Evolutionary conservation across 345 rosid genomes (phyloP), one percentile per base, ranked within the genome.

Genomic region (Eutrema heterophyllum): DNA sequence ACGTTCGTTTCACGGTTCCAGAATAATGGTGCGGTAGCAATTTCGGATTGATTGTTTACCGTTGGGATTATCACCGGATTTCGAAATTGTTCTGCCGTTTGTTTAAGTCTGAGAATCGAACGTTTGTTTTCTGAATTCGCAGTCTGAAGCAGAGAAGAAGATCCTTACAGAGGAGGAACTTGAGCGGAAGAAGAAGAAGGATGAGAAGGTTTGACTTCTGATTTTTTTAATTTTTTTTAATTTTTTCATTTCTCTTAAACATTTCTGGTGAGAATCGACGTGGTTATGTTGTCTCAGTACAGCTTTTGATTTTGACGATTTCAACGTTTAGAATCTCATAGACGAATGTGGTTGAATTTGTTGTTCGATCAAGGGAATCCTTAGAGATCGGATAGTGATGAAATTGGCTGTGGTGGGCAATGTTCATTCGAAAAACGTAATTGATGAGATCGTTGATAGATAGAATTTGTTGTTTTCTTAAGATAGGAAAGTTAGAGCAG

Each of bases 111-210:
- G 51, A 63, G 49, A 38, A 61, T 53, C 40, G 10, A 41, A 38
- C 32, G 52, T 45, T 68, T 33, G 48, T 67, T 30, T 71, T 50
- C 10, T 29, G n/a, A 59, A 27, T 79, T 67, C 29, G 53, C 86
- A 86, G 91, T 80, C 88, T 10, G 83, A 70, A 58, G 64, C 86
- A 36, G 96, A 84, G 70, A 78, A 78, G 67, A 87, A 84, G 82
- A 76, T 72, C 3, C 83, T 74, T 51, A 87, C 90, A 5, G 87
- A 76, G 9, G 93, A 90, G 70, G 98, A 93, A 18, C 86, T 85
- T 14, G 98, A 93, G 81, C 79, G 92, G 44, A 88, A 93, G 86
- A 90, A 90, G 89, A 93, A 85, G 82, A 93, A 90, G 71, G 97
- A 93, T 64, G 96, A 93, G 72, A 90, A 90, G 87, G 98, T 92